A percentile compares a stretch with the other conserved stretches of the same genome.
Evolutionary conservation across 768 basidiomycete species (phyloP).

Genomic region (Suillus alpinus): DNA sequence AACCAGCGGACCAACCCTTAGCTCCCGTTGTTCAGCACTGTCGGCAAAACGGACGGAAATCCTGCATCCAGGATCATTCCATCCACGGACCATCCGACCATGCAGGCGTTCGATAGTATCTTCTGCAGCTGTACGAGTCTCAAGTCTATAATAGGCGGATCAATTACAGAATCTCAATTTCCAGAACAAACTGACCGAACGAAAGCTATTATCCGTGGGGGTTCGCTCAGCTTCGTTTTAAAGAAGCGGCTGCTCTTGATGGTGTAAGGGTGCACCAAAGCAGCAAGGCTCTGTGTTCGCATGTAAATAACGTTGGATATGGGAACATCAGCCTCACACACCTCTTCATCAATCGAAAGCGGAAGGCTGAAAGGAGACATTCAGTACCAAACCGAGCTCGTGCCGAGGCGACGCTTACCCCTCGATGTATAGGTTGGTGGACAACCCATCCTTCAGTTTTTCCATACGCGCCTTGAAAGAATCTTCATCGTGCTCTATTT

Average conservation of each 20-base stretch:
- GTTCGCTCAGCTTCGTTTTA: slow-evolving; percentile 72
- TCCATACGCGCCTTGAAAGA: slow-evolving; percentile 83
- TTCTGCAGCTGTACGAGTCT: slow-evolving; percentile 68
- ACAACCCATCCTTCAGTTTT: slow-evolving; percentile 57
- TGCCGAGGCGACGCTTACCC: slow-evolving; percentile 39
- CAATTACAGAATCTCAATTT: not conserved
- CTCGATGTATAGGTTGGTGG: slow-evolving; percentile 82
- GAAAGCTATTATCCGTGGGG: slow-evolving; percentile 79
- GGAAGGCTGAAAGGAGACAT: slow-evolving; percentile 48
- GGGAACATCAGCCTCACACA: slow-evolving; percentile 24
- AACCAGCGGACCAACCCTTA: slow-evolving; percentile 50
- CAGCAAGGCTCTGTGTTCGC: slow-evolving; percentile 49
- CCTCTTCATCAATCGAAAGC: slow-evolving; percentile 64
- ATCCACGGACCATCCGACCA: slow-evolving; percentile 77
- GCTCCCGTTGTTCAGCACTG: slow-evolving; percentile 71
- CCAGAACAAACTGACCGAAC: slow-evolving; percentile 51
- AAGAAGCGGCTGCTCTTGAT: slow-evolving; percentile 80
- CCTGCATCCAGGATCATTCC: slow-evolving; percentile 72
- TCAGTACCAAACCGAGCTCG: slow-evolving; percentile 4
- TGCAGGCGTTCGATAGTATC: slow-evolving; percentile 77
- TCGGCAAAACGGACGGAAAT: slow-evolving; percentile 82
- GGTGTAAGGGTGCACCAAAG: slow-evolving; percentile 64
- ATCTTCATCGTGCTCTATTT: slow-evolving; percentile 30
- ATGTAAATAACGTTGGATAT: not conserved
- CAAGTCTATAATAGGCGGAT: slow-evolving; percentile 45